These are phyloP conservation scores for Ogataea angusta DNA, from an alignment of 805 yeast genomes.

Conservation along the genomic window DNA sequence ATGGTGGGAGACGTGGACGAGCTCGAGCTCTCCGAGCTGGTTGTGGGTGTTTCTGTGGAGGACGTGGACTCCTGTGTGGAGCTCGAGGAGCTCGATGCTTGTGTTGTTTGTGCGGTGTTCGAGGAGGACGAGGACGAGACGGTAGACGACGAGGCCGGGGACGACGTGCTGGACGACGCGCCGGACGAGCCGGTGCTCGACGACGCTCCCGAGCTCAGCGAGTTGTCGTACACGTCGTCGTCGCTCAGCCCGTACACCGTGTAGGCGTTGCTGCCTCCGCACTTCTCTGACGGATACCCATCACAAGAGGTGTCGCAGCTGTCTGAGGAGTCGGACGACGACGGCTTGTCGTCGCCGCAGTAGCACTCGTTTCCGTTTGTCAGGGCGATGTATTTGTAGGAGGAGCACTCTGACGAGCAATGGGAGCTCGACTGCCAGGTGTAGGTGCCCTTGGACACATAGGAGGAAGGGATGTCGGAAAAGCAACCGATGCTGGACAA, in stretches of 20 bases:
- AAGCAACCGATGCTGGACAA: slow-evolving; percentile 36
- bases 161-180: slow-evolving; percentile 19
- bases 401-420: slow-evolving; percentile 45
- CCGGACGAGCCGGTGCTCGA: background rate
- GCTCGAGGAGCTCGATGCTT: slow-evolving; percentile 6
- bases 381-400: slow-evolving; percentile 47
- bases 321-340: slow-evolving; percentile 25
- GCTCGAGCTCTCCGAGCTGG: slow-evolving; percentile 17
- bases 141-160: slow-evolving; percentile 14
- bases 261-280: slow-evolving; percentile 53
- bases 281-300: slow-evolving; percentile 60
- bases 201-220: slow-evolving; percentile 20
- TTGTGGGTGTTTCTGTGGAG: slow-evolving; percentile 7
- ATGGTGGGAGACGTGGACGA: slow-evolving; percentile 17
- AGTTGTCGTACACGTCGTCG: slow-evolving; percentile 11
- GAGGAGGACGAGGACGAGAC: slow-evolving; percentile 10
- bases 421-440: slow-evolving; percentile 57
- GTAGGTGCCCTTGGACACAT: slow-evolving; percentile 44
- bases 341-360: slow-evolving; percentile 54
- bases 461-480: slow-evolving; percentile 35
- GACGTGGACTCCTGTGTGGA: slow-evolving; percentile 12
- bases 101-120: slow-evolving; percentile 6
- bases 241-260: slow-evolving; percentile 42
- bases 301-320: slow-evolving; percentile 48
- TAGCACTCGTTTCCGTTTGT: slow-evolving; percentile 56